These are phyloP conservation scores for Endocalyx cinctus DNA, from an alignment of 2,329 filamentous ascomycete genomes.

Conservation along the genomic window DNA sequence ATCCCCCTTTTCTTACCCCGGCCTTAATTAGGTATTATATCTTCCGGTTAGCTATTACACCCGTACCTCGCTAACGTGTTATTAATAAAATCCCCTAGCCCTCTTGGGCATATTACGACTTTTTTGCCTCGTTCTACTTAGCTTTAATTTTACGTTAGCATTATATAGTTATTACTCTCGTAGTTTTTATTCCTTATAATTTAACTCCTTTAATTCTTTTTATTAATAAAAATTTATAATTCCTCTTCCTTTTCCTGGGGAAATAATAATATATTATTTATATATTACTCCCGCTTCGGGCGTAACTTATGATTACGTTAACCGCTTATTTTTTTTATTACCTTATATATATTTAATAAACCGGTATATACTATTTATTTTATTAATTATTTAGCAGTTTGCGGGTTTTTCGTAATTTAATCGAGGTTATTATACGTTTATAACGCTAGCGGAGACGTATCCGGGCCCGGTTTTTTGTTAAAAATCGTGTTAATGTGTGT, in stretches of 20 bases:
- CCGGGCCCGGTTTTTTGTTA: background rate
- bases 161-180: slow-evolving; percentile 1
- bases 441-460: background rate
- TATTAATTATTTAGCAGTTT: background rate
- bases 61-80: background rate
- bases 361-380: background rate
- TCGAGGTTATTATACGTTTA: background rate
- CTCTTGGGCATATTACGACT: background rate
- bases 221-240: slow-evolving; percentile 1
- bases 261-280: slow-evolving; percentile 1
- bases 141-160: background rate
- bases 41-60: too few species aligned
- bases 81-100: background rate
- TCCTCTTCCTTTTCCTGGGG: background rate
- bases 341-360: background rate
- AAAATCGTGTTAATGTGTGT: background rate
- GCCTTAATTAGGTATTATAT: too few species aligned
- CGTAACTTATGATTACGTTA: background rate
- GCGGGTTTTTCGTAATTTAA: background rate
- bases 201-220: background rate
- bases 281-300: background rate
- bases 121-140: too few species aligned
- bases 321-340: background rate
- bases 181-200: background rate
- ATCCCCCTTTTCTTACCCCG: too few species aligned